Percentiles rank a stretch among this genome's conserved stretches.
These are phyloP conservation scores for Hibiscus trionum DNA, from an alignment of 345 rosid species.

Conservation along the genomic window DNA sequence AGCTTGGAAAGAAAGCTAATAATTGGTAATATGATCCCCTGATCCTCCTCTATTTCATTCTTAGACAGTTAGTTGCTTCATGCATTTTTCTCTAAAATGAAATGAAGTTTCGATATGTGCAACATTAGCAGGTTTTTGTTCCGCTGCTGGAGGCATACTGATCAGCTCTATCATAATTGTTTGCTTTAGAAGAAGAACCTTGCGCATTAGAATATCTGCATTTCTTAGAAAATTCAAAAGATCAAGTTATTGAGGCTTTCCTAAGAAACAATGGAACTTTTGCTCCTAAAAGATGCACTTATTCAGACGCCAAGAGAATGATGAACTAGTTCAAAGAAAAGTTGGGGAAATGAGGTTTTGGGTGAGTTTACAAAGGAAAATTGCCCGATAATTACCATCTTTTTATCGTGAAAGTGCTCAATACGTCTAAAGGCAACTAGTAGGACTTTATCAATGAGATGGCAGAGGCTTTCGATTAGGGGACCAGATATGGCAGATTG, in stretches of 20 bases:
- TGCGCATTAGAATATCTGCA: background rate
- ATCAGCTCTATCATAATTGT: background rate
- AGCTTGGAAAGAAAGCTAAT: background rate
- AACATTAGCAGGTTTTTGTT: background rate
- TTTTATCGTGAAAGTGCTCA: background rate
- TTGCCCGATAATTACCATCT: background rate
- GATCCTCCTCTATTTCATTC: background rate
- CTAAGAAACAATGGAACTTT: background rate
- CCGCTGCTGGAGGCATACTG: background rate
- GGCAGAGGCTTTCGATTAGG: too few species aligned
- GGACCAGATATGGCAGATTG: too few species aligned
- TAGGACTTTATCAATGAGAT: background rate
- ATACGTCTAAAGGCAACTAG: background rate
- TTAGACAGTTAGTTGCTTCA: background rate
- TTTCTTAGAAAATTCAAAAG: background rate
- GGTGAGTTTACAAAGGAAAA: slow-evolving; percentile 2
- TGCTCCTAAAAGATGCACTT: slow-evolving; percentile 8
- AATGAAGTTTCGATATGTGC: too few species aligned
- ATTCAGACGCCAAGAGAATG: slow-evolving; percentile 8
- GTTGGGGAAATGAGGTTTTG: background rate
- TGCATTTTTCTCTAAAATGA: too few species aligned
- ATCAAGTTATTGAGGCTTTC: slow-evolving; percentile 6
- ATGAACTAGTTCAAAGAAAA: background rate
- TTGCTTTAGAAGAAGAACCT: background rate
- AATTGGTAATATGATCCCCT: slow-evolving; percentile 24